Percentiles rank a stretch among this genome's conserved stretches.
Conservation (phyloP, 306 rosid genomes). For the apple (Malus domestica) region DNA sequence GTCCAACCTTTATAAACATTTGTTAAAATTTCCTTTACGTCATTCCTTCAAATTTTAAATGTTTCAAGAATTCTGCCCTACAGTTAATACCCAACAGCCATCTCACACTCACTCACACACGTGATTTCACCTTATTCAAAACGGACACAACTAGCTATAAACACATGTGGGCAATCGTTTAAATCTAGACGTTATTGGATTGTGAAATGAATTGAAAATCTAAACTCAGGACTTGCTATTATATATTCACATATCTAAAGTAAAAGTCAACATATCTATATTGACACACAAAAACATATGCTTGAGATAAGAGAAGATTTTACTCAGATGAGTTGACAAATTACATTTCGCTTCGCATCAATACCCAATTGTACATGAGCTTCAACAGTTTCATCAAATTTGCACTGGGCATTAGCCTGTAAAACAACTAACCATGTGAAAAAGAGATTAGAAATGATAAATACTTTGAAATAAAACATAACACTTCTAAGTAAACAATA, state of each 20-base stretch:
- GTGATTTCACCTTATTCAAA: neutral
- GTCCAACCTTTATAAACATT: neutral
- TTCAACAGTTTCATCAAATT: slow-evolving; percentile 91
- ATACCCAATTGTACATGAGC: slow-evolving; percentile 81
- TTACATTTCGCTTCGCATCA: slow-evolving; percentile 85
- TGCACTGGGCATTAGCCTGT: slow-evolving; percentile 63
- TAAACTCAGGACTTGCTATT: neutral
- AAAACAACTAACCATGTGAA: slow-evolving; percentile 27
- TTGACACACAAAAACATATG: neutral
- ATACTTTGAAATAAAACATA: neutral
- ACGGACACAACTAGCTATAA: neutral
- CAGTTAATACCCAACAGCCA: no score
- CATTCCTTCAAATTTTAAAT: neutral
- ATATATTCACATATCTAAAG: neutral
- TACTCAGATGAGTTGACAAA: slow-evolving; percentile 4
- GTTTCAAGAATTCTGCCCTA: neutral
- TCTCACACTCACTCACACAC: neutral
- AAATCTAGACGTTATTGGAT: neutral
- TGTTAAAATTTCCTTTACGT: neutral
- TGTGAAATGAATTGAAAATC: neutral
- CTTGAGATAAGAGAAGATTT: neutral
- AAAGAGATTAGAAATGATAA: slow-evolving; percentile 8
- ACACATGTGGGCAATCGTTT: neutral
- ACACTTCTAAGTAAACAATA: neutral
- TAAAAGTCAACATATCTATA: neutral